Conservation (phyloP, 2,329 filamentous ascomycete species). For the Botryosphaeria dothidea region DNA sequence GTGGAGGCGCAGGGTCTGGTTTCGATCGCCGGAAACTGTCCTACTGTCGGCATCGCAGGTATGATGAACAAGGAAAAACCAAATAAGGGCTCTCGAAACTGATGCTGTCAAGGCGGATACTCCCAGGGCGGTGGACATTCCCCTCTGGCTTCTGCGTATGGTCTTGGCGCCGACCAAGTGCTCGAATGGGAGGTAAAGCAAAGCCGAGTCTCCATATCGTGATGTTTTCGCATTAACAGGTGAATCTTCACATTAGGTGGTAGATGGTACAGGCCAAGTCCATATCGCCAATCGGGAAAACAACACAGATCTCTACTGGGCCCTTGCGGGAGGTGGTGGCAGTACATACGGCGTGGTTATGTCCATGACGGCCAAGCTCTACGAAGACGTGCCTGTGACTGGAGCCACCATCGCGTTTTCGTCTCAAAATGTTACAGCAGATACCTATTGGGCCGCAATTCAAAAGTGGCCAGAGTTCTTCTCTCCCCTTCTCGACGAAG, state of each 20-base stretch:
- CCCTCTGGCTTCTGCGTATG: conserved; percentile 18
- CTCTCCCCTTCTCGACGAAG: not conserved
- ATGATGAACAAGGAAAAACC: not conserved
- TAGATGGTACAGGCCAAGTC: conserved; percentile 31
- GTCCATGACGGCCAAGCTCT: conserved; percentile 31
- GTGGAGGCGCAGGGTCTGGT: conserved; percentile 25
- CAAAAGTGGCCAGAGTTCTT: not conserved
- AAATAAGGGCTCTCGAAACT: not conserved
- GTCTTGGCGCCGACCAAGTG: conserved; percentile 34
- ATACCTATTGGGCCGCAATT: not conserved
- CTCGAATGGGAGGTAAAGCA: conserved; percentile 33
- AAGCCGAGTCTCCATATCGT: too few species aligned
- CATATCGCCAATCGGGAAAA: conserved; percentile 30
- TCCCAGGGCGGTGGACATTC: conserved; percentile 33
- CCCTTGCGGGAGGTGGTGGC: conserved; percentile 33
- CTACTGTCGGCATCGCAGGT: conserved; percentile 33
- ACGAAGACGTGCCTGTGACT: conserved; percentile 26
- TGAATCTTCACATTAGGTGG: too few species aligned
- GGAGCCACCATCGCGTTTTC: conserved; percentile 28
- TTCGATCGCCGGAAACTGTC: conserved; percentile 32
- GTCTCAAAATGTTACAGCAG: not conserved
- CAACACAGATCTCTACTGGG: conserved; percentile 39
- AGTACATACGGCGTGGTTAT: conserved; percentile 35
- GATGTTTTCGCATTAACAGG: too few species aligned
- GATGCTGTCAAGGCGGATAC: conserved; percentile 28